phyloP scores from a whole-genome alignment of 2,329 filamentous ascomycete species.

The Pseudocercospora fuligena region DNA sequence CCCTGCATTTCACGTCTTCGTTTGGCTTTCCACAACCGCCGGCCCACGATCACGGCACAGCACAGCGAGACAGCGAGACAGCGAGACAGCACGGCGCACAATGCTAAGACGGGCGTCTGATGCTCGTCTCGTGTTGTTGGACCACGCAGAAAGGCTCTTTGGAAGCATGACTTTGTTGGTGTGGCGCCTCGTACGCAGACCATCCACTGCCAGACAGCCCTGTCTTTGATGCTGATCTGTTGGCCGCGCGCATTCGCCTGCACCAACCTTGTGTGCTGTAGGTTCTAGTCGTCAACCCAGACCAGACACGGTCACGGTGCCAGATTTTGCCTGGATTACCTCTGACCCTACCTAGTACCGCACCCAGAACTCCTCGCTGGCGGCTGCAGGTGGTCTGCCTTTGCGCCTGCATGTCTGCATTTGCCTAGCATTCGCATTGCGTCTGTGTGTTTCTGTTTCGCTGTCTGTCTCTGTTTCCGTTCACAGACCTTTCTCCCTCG shows the following conservation, averaged over 20 bases:
- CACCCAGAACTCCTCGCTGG: too few relatives aligned
- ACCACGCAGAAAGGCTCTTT: background rate
- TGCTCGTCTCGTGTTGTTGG: too few relatives aligned
- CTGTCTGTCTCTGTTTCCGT: background rate
- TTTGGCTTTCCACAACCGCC: background rate
- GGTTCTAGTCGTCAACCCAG: too few relatives aligned
- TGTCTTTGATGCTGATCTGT: background rate
- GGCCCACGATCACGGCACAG: background rate
- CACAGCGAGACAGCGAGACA: background rate
- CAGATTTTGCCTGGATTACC: too few relatives aligned
- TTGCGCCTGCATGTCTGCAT: background rate
- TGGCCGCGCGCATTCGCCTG: too few relatives aligned
- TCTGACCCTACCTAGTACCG: too few relatives aligned
- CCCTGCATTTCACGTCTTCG: conserved; percentile 4
- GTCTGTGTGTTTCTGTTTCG: too few relatives aligned
- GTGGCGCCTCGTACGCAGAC: background rate
- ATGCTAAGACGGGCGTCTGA: too few relatives aligned
- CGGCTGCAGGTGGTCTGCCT: background rate
- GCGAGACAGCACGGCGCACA: background rate
- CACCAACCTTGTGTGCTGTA: too few relatives aligned
- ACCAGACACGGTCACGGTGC: too few relatives aligned
- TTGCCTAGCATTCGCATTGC: background rate
- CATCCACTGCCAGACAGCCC: background rate
- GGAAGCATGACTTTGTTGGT: background rate
- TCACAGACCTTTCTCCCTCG: background rate